Conservation (phyloP, 352 stramenopile genomes). For the Phytophthora ramorum region DNA sequence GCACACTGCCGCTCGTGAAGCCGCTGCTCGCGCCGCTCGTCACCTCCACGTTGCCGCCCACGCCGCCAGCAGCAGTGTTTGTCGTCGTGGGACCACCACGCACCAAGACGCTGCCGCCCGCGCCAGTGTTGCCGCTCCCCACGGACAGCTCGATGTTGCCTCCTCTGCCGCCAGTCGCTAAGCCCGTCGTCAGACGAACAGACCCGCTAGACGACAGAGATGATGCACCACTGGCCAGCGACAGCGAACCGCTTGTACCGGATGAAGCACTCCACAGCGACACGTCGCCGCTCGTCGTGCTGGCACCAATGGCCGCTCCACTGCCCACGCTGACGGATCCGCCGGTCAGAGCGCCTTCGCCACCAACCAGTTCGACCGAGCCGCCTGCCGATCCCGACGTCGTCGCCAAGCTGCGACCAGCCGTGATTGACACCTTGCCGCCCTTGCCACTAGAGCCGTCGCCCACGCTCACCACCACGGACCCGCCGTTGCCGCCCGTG, state of each 20-base stretch:
- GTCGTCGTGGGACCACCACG: constrained; percentile 3
- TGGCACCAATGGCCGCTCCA: constrained; percentile 16
- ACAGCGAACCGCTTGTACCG: constrained; percentile 4
- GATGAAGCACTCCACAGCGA: constrained; percentile 14
- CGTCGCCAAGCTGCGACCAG: constrained; percentile 15
- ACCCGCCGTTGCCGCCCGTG: constrained; percentile 16
- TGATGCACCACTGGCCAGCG: constrained; percentile 1
- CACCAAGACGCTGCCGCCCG: constrained; percentile 3
- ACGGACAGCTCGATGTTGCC: constrained; percentile 7
- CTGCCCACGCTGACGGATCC: constrained; percentile 21
- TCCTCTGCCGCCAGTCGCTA: constrained; percentile 7
- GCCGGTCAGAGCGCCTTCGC: constrained; percentile 1
- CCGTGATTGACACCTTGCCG: constrained; percentile 12
- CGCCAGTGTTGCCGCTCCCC: constrained; percentile 1
- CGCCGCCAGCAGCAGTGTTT: constrained; percentile 1
- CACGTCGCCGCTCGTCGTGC: constrained; percentile 10
- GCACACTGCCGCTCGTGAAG: constrained; percentile 19
- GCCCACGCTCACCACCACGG: constrained; percentile 12
- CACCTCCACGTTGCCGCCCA: constrained; percentile 19
- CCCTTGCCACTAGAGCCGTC: constrained; percentile 2
- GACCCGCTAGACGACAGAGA: constrained; percentile 11
- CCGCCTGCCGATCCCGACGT: too few relatives aligned
- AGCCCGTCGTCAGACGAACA: constrained; percentile 17
- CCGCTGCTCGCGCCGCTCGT: constrained; percentile 7
- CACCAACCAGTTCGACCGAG: constrained; percentile 3